A percentile compares a stretch with the other conserved stretches of the same genome.
Conservation (phyloP, 768 basidiomycete genomes). For the Tubosaeta brunneosetosa region DNA sequence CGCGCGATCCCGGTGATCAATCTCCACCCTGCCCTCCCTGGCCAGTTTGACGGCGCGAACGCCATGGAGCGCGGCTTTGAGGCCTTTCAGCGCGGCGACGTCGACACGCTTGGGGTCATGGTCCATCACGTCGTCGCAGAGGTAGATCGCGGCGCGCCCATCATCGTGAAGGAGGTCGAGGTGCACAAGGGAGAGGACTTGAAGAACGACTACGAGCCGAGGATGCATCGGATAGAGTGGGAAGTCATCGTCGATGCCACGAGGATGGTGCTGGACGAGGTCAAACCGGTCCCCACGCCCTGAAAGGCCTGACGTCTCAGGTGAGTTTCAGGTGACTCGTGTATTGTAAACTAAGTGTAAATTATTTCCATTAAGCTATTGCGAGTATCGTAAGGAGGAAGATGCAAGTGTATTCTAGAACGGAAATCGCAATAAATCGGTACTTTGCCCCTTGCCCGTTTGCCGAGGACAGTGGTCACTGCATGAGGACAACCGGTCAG, state of each 20-base stretch:
- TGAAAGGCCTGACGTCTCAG: not conserved
- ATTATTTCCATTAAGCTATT: slow-evolving; percentile 15
- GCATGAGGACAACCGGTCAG: not conserved
- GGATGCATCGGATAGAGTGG: slow-evolving; percentile 84
- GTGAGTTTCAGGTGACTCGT: slow-evolving; percentile 9
- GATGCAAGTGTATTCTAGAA: slow-evolving; percentile 19
- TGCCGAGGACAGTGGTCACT: slow-evolving; percentile 19
- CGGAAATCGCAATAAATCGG: slow-evolving; percentile 24
- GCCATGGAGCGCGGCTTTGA: slow-evolving; percentile 88
- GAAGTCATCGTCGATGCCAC: slow-evolving; percentile 87
- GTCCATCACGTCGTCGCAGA: slow-evolving; percentile 90
- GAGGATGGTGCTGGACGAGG: slow-evolving; percentile 58
- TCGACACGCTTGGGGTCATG: slow-evolving; percentile 80
- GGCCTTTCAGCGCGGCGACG: slow-evolving; percentile 80
- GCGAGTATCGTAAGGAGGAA: slow-evolving; percentile 1
- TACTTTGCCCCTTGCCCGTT: slow-evolving; percentile 10
- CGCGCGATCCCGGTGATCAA: slow-evolving; percentile 80
- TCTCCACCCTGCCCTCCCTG: slow-evolving; percentile 92
- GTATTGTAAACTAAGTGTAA: slow-evolving; percentile 16
- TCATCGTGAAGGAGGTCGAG: slow-evolving; percentile 75
- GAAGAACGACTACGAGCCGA: slow-evolving; percentile 60
- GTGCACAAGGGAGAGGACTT: slow-evolving; percentile 67
- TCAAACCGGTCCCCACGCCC: slow-evolving; percentile 23
- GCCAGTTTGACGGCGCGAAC: slow-evolving; percentile 93
- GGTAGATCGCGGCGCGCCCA: slow-evolving; percentile 87